Percentiles rank a stretch among this genome's conserved stretches.
phyloP scores from a whole-genome alignment of 768 basidiomycete species.

The Leccinum barrowsii region DNA sequence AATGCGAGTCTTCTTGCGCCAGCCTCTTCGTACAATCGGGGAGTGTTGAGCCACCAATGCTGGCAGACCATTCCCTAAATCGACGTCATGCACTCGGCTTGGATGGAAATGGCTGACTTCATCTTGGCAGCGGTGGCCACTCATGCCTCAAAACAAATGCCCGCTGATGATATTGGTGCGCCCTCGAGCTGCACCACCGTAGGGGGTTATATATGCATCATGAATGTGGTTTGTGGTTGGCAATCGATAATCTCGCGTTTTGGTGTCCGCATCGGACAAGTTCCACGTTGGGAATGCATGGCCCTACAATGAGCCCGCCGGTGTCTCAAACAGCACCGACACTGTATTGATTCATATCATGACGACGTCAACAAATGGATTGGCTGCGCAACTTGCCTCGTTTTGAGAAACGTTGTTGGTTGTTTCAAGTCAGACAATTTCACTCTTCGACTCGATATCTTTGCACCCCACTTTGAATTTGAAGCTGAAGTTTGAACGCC shows the following conservation, averaged over 20 bases:
- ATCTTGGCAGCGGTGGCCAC: not conserved
- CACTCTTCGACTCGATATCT: not conserved
- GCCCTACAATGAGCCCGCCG: not conserved
- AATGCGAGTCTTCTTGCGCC: not conserved
- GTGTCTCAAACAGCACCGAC: not conserved
- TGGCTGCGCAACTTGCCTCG: not conserved
- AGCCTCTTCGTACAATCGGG: not conserved
- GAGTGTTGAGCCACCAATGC: not conserved
- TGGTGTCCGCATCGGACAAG: not conserved
- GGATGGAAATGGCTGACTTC: not conserved
- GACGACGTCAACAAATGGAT: not conserved
- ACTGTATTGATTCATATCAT: not conserved
- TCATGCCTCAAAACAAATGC: not conserved
- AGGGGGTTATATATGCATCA: not conserved
- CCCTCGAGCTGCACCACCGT: not conserved
- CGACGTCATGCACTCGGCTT: not conserved
- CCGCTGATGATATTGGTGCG: not conserved
- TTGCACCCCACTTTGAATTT: not conserved
- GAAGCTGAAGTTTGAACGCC: not conserved
- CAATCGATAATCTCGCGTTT: not conserved
- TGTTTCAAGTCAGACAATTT: not conserved
- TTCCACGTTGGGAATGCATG: not conserved
- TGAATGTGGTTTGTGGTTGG: constrained; percentile 2
- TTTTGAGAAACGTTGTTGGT: not conserved
- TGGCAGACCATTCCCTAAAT: not conserved